phyloP scores from a whole-genome alignment of 345 rosid species.

The Eucalyptus leucophloia region DNA sequence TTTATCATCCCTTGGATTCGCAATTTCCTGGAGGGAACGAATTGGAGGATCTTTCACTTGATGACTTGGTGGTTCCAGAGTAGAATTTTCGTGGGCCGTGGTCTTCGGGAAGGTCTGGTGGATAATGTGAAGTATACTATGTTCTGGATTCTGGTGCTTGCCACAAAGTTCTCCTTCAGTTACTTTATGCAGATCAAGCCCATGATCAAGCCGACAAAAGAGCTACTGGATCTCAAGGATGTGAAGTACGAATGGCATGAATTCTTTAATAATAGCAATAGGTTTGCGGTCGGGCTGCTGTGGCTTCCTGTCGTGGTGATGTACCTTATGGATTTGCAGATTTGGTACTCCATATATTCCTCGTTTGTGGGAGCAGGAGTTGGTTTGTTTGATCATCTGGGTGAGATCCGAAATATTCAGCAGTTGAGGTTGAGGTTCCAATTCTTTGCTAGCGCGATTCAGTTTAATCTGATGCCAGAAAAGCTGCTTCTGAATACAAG shows the following conservation, averaged over 20 bases:
- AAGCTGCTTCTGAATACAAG: constrained; percentile 78
- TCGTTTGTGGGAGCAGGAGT: too few species aligned
- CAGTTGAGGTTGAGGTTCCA: constrained; percentile 89
- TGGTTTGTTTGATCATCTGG: too few species aligned
- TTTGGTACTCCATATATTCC: constrained; percentile 90
- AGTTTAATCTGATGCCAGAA: constrained; percentile 93
- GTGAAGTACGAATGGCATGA: constrained; percentile 63
- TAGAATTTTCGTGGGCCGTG: constrained; percentile 36
- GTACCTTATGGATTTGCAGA: constrained; percentile 90
- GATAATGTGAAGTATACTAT: constrained; percentile 59
- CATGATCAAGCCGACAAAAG: constrained; percentile 57
- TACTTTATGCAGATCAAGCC: constrained; percentile 85
- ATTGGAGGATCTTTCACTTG: constrained; percentile 52
- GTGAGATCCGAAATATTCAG: too few species aligned
- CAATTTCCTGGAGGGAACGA: constrained; percentile 79
- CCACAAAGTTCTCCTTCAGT: constrained; percentile 74
- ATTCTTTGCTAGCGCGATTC: constrained; percentile 97
- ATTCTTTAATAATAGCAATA: constrained; percentile 38
- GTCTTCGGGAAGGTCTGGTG: constrained; percentile 31
- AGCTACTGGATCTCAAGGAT: constrained; percentile 19
- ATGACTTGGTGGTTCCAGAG: constrained; percentile 42
- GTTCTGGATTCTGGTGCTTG: constrained; percentile 78
- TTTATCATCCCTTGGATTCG: constrained; percentile 84
- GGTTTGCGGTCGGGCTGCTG: constrained; percentile 65
- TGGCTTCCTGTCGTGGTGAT: constrained; percentile 81